Conservation (phyloP, 2,329 filamentous ascomycete genomes). For the Stylonectria norvegica region DNA sequence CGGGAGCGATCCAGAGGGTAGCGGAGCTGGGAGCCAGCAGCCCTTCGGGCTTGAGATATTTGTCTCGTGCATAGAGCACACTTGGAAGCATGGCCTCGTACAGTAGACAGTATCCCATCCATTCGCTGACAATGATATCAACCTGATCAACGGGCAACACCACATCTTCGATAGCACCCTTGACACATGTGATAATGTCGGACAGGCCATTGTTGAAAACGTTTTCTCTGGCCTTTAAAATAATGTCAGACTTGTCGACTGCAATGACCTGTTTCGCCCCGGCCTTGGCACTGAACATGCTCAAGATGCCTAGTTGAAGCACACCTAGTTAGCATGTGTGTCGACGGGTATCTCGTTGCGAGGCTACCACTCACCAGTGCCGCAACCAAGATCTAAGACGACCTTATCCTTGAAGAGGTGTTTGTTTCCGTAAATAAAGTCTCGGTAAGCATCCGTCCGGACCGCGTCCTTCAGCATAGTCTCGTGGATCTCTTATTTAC, state of each 20-base stretch:
- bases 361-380: conserved; percentile 49
- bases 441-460: conserved; percentile 86
- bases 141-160: conserved; percentile 73
- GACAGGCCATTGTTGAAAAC: conserved; percentile 76
- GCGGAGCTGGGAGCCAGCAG: conserved; percentile 84
- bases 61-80: conserved; percentile 82
- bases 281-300: conserved; percentile 90
- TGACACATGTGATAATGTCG: conserved; percentile 71
- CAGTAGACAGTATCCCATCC: conserved; percentile 94
- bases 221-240: conserved; percentile 81
- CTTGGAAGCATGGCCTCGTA: conserved; percentile 97
- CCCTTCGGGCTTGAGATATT: conserved; percentile 75
- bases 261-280: conserved; percentile 84
- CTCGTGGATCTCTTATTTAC: conserved; percentile 73
- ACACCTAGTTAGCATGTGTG: background rate
- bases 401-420: conserved; percentile 80
- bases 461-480: conserved; percentile 91
- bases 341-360: background rate
- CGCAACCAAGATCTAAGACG: conserved; percentile 88
- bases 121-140: conserved; percentile 93
- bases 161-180: conserved; percentile 87
- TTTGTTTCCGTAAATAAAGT: conserved; percentile 93
- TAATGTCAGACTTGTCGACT: conserved; percentile 89
- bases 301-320: conserved; percentile 64
- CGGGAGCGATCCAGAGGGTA: conserved; percentile 77